These are phyloP conservation scores for Patellaria atrata DNA, from an alignment of 495 filamentous ascomycete species.

Conservation along the genomic window DNA sequence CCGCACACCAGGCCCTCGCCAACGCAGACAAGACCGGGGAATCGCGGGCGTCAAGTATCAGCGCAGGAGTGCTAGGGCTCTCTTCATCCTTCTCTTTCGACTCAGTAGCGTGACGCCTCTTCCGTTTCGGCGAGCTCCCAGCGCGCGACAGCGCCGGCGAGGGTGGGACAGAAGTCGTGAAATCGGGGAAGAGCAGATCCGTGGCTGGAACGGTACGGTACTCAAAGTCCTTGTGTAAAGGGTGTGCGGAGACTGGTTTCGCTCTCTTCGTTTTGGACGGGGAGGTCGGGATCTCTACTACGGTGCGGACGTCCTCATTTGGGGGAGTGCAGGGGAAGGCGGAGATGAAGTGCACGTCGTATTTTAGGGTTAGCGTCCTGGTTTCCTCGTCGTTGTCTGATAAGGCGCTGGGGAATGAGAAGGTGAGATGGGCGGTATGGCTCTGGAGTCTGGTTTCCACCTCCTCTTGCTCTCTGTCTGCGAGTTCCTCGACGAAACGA, in stretches of 20 bases:
- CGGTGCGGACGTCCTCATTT: not conserved
- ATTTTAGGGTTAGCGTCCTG: conserved; percentile 13
- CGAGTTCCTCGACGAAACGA: no score
- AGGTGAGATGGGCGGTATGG: conserved; percentile 20
- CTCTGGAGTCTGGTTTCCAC: no score
- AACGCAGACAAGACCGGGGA: conserved; percentile 20
- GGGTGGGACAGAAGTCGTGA: conserved; percentile 8
- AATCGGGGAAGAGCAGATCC: conserved; percentile 13
- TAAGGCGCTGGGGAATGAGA: conserved; percentile 10
- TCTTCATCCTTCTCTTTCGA: not conserved
- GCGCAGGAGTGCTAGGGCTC: conserved; percentile 5
- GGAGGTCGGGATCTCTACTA: no score
- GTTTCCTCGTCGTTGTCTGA: conserved; percentile 2
- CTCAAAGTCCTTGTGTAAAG: conserved; percentile 22
- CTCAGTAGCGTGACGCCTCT: no score
- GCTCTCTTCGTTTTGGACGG: conserved; percentile 4
- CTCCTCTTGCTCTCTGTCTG: no score
- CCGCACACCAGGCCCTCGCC: conserved; percentile 26
- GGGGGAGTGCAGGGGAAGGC: conserved; percentile 25
- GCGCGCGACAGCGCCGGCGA: no score
- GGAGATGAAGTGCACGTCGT: conserved; percentile 25
- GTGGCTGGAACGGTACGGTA: conserved; percentile 17
- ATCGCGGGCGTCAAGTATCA: conserved; percentile 24
- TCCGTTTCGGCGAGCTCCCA: no score
- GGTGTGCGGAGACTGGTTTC: conserved; percentile 15